A percentile compares a stretch with the other conserved stretches of the same genome.
Conservation (phyloP, 768 basidiomycete species). For the Terana coerulea region DNA sequence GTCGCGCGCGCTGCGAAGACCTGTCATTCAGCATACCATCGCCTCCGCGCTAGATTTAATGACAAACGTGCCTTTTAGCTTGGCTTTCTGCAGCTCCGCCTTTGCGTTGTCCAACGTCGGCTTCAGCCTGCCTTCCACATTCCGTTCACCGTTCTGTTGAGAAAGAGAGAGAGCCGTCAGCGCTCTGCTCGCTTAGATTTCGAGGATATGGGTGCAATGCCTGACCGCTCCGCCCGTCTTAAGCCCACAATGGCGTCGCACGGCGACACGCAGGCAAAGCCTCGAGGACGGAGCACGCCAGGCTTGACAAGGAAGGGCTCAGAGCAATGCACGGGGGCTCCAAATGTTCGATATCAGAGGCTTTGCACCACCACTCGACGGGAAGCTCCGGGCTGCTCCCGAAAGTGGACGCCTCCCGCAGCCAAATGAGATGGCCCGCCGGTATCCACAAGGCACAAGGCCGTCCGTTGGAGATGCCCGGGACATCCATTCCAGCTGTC, state of each 20-base stretch:
- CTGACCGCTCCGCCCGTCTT: no score
- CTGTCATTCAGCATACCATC: background rate
- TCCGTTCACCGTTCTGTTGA: constrained; percentile 14
- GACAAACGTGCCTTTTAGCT: constrained; percentile 37
- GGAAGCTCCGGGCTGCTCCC: background rate
- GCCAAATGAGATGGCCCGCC: background rate
- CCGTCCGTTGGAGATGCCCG: background rate
- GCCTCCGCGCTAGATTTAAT: constrained; percentile 3
- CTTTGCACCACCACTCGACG: background rate
- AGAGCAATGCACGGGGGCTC: background rate
- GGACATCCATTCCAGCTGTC: background rate
- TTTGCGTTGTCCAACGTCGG: constrained; percentile 50
- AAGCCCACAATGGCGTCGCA: no score
- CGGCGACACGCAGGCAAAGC: no score
- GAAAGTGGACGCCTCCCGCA: background rate
- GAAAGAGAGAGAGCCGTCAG: background rate
- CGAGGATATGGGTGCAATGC: no score
- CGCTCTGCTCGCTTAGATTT: background rate
- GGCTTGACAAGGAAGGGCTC: background rate
- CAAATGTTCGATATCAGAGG: background rate
- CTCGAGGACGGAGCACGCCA: no score
- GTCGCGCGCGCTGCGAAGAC: constrained; percentile 31
- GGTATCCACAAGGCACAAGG: background rate
- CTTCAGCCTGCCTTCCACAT: constrained; percentile 48
- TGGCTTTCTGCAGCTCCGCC: constrained; percentile 43